These are phyloP conservation scores for Penicillium sp. DNA, from an alignment of 2,329 filamentous ascomycete genomes.

Conservation along the genomic window DNA sequence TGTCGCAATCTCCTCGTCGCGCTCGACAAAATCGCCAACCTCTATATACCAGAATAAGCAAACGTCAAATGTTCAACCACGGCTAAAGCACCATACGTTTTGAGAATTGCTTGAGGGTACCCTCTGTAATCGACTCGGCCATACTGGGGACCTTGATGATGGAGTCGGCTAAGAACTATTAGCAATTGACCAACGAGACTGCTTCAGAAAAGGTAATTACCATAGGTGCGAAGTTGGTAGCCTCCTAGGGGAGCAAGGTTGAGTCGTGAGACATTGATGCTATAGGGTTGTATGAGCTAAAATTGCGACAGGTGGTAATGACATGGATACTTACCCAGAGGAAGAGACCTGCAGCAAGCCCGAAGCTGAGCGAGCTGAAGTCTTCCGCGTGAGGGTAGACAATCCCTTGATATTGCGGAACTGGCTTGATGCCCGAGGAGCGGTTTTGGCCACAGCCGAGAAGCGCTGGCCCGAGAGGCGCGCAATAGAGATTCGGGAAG, in stretches of 20 bases:
- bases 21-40: slow-evolving; percentile 89
- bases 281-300: slow-evolving; percentile 14
- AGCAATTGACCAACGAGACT: not conserved
- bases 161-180: slow-evolving; percentile 62
- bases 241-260: slow-evolving; percentile 29
- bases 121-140: slow-evolving; percentile 98
- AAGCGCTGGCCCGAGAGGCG: slow-evolving; percentile 37
- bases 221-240: slow-evolving; percentile 40
- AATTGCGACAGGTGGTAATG: not conserved
- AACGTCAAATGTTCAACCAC: slow-evolving; percentile 20
- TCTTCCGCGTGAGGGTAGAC: slow-evolving; percentile 28
- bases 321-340: slow-evolving; percentile 26
- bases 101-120: slow-evolving; percentile 91
- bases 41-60: slow-evolving; percentile 48
- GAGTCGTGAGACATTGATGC: slow-evolving; percentile 27
- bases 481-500: slow-evolving; percentile 40
- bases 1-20: slow-evolving; percentile 95
- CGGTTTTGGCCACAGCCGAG: slow-evolving; percentile 30
- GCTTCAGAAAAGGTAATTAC: slow-evolving; percentile 20
- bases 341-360: slow-evolving; percentile 26
- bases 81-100: slow-evolving; percentile 57
- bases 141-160: slow-evolving; percentile 94
- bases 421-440: slow-evolving; percentile 29
- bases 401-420: slow-evolving; percentile 27
- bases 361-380: slow-evolving; percentile 19